A percentile compares a stretch with the other conserved stretches of the same genome.
Conservation (phyloP, 208 protist species). For the Eutreptiella sp. region DNA sequence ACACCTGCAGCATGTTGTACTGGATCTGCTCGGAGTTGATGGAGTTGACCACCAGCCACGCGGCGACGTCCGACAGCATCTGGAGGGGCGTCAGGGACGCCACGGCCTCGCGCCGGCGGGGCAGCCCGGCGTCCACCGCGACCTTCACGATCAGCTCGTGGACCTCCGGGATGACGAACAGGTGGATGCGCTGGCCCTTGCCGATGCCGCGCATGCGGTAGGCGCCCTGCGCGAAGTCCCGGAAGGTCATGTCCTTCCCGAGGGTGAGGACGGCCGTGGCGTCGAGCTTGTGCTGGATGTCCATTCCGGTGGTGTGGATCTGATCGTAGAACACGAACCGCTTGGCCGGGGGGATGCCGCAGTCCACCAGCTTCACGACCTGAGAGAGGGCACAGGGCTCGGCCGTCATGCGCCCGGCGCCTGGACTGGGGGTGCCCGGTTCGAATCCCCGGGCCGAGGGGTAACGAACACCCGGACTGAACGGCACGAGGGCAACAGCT, state of each 20-base stretch:
- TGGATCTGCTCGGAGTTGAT: slow-evolving; percentile 45
- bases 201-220: slow-evolving; percentile 38
- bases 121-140: slow-evolving; percentile 32
- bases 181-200: slow-evolving; percentile 13
- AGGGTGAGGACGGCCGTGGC: slow-evolving; percentile 42
- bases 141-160: slow-evolving; percentile 27
- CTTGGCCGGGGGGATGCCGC: slow-evolving; percentile 41
- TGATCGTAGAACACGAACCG: slow-evolving; percentile 42
- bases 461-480: too few species aligned
- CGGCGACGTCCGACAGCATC: slow-evolving; percentile 26
- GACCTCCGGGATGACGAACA: slow-evolving; percentile 34
- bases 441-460: too few species aligned
- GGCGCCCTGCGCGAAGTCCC: slow-evolving; percentile 48
- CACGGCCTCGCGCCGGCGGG: too few species aligned
- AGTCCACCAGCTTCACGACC: slow-evolving; percentile 25
- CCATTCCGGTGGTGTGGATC: slow-evolving; percentile 48
- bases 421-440: too few species aligned
- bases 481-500: too few species aligned
- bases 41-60: slow-evolving; percentile 52
- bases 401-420: too few species aligned
- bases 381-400: too few species aligned
- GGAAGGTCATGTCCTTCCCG: slow-evolving; percentile 53
- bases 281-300: slow-evolving; percentile 45
- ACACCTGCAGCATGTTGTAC: slow-evolving; percentile 40
- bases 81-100: not conserved